Conservation (phyloP, 2,329 filamentous ascomycete species). For the Cytospora paraplurivora region DNA sequence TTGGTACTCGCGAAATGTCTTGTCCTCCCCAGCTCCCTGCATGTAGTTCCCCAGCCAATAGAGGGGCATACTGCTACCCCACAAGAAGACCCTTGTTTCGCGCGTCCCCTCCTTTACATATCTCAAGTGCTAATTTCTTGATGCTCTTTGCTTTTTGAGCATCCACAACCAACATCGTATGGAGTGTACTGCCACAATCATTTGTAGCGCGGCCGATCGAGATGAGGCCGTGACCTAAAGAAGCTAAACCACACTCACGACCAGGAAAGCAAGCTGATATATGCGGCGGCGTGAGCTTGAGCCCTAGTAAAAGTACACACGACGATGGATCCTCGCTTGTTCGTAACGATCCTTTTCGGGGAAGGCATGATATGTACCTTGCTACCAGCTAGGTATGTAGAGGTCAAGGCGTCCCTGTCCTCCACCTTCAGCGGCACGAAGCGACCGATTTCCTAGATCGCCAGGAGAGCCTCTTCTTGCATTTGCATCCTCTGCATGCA, state of each 20-base stretch:
- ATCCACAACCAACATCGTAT: not conserved
- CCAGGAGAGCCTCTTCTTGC: not conserved
- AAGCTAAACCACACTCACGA: not conserved
- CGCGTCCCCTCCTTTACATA: not conserved
- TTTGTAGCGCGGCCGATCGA: not conserved
- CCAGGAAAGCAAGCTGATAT: not conserved
- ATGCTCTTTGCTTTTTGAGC: too few species aligned
- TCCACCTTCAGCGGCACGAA: not conserved
- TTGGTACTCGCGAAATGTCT: slow-evolving; percentile 2
- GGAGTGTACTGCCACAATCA: not conserved
- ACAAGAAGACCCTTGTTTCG: not conserved
- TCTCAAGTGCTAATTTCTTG: not conserved
- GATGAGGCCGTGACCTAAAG: not conserved
- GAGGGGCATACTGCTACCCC: slow-evolving; percentile 2
- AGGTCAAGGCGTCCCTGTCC: not conserved
- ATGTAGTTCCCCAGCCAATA: not conserved
- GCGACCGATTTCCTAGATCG: not conserved
- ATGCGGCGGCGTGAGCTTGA: not conserved
- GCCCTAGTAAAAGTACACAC: not conserved
- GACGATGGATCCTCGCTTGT: not conserved
- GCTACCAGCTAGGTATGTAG: too few species aligned
- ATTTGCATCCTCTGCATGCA: not conserved
- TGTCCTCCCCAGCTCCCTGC: slow-evolving; percentile 2
- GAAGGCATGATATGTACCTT: too few species aligned
- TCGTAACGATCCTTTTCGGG: too few species aligned